Percentiles rank a stretch among this genome's conserved stretches.
Conservation (phyloP, 108 stramenopile species). For the Aurantiochytrium sp. region DNA sequence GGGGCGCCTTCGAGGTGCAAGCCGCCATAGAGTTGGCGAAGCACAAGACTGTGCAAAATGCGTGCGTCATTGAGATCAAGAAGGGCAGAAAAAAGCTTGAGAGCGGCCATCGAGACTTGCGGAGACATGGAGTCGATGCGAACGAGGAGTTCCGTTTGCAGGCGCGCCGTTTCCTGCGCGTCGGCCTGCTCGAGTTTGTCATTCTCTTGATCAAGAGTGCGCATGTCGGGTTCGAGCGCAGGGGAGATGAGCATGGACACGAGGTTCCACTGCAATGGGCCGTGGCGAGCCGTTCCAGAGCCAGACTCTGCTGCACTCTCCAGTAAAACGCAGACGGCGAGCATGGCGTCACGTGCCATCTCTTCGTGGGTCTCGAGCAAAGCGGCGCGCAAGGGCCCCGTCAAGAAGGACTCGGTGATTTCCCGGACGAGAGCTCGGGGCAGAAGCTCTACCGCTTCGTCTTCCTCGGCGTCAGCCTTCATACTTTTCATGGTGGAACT, state of each 20-base stretch:
- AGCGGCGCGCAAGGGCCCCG: not conserved
- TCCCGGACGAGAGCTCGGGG: not conserved
- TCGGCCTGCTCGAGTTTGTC: not conserved
- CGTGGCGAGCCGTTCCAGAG: not conserved
- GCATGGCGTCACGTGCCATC: not conserved
- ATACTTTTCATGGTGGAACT: too few relatives aligned
- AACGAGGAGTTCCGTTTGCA: not conserved
- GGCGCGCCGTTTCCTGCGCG: not conserved
- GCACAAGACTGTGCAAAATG: not conserved
- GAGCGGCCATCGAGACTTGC: not conserved
- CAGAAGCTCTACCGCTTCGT: not conserved
- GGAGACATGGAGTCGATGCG: not conserved
- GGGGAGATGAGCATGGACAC: conserved; percentile 9
- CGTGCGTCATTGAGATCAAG: not conserved
- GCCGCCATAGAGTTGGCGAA: not conserved
- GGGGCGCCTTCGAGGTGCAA: not conserved
- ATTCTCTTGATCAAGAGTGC: not conserved
- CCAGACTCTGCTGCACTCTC: not conserved
- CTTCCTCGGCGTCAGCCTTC: not conserved
- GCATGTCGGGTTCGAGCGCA: not conserved
- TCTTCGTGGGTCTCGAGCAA: not conserved
- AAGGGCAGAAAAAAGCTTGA: conserved; percentile 1
- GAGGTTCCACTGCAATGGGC: not conserved
- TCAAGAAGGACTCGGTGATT: not conserved
- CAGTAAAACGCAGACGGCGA: not conserved